Conservation (phyloP, 2,329 filamentous ascomycete genomes). For the Didymella pinodella region DNA sequence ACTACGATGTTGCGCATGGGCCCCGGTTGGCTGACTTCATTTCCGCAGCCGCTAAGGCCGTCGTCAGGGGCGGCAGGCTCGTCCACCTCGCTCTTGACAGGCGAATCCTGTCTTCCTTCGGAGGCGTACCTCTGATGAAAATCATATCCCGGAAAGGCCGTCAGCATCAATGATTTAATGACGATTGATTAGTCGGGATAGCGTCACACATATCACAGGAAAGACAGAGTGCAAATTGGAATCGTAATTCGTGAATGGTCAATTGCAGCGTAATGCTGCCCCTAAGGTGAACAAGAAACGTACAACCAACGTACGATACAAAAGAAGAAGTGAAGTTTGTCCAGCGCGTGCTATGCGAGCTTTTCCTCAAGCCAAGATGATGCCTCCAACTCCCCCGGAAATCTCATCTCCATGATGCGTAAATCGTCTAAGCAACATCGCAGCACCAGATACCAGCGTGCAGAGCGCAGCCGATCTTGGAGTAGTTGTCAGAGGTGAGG, state of each 20-base stretch:
- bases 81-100: slow-evolving; percentile 5
- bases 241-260: slow-evolving; percentile 26
- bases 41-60: slow-evolving; percentile 17
- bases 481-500: slow-evolving; percentile 36
- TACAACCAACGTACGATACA: slow-evolving; percentile 32
- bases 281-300: slow-evolving; percentile 30
- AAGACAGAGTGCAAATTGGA: slow-evolving; percentile 12
- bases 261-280: slow-evolving; percentile 23
- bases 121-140: neutral
- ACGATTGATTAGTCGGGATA: neutral
- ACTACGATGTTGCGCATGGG: slow-evolving; percentile 14
- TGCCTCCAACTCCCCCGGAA: slow-evolving; percentile 14
- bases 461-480: slow-evolving; percentile 42
- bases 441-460: slow-evolving; percentile 42
- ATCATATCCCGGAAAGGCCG: neutral
- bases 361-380: slow-evolving; percentile 22
- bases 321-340: slow-evolving; percentile 24
- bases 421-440: slow-evolving; percentile 39
- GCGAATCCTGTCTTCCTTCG: neutral
- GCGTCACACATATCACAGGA: slow-evolving; percentile 17
- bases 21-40: slow-evolving; percentile 17
- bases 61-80: slow-evolving; percentile 16
- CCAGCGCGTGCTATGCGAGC: slow-evolving; percentile 23
- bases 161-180: slow-evolving; percentile 1
- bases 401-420: slow-evolving; percentile 19